Conservation (phyloP, 345 rosid species). For the Mallotus nudiflorus region DNA sequence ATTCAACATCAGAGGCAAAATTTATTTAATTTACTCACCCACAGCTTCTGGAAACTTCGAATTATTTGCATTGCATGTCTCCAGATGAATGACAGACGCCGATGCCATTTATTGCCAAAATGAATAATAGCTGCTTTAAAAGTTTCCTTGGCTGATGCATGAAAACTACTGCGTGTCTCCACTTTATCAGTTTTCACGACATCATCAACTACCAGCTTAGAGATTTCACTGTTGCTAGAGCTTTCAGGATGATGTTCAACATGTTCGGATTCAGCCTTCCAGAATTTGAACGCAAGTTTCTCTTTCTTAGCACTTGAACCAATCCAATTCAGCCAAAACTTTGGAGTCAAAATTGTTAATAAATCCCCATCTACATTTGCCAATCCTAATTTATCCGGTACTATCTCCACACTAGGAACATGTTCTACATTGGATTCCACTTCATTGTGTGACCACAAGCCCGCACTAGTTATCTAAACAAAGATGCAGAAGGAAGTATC, state of each 20-base stretch:
- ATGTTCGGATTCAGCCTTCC: constrained; percentile 52
- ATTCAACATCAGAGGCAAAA: background rate
- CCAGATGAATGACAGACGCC: constrained; percentile 72
- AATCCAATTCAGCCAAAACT: constrained; percentile 55
- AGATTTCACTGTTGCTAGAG: constrained; percentile 39
- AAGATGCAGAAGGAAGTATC: constrained; percentile 15
- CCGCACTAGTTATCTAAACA: constrained; percentile 82
- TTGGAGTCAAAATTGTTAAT: constrained; percentile 43
- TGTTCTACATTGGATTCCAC: constrained; percentile 43
- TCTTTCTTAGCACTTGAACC: constrained; percentile 48
- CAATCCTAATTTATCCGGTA: constrained; percentile 41
- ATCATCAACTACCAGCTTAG: constrained; percentile 41
- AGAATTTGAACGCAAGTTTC: constrained; percentile 43
- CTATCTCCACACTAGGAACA: constrained; percentile 36
- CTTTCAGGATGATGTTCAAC: constrained; percentile 55
- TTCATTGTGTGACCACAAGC: constrained; percentile 73
- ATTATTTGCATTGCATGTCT: constrained; percentile 49
- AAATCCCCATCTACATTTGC: constrained; percentile 49
- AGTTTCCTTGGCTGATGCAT: constrained; percentile 69
- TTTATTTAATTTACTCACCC: constrained; percentile 55
- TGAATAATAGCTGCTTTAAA: constrained; percentile 64
- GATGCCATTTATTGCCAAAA: constrained; percentile 67
- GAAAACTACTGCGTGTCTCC: constrained; percentile 53
- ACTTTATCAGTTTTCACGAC: constrained; percentile 50
- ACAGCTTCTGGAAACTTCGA: constrained; percentile 54